These are phyloP conservation scores for Pulicaria dysenterica DNA, from an alignment of 129 eudicot species.

Conservation along the genomic window DNA sequence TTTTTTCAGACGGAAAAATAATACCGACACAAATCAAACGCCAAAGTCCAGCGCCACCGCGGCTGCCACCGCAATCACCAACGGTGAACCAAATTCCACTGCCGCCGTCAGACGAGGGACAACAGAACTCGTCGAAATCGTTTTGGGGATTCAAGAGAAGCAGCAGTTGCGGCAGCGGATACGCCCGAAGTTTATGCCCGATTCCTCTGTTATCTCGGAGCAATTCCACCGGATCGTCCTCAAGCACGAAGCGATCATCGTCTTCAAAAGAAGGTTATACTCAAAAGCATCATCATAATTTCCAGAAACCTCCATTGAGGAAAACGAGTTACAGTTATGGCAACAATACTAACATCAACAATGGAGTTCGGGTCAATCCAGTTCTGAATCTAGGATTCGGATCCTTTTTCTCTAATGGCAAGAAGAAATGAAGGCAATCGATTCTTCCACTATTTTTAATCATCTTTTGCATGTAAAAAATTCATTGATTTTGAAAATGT, in stretches of 20 bases:
- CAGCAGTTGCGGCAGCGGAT: slow-evolving; percentile 73
- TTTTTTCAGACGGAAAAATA: slow-evolving; percentile 35
- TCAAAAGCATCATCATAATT: slow-evolving; percentile 38
- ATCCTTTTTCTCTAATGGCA: slow-evolving; percentile 62
- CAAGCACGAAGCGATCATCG: slow-evolving; percentile 44
- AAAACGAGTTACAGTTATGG: slow-evolving; percentile 36
- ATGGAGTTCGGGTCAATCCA: slow-evolving; percentile 55
- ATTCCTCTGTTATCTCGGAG: slow-evolving; percentile 71
- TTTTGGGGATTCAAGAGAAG: slow-evolving; percentile 84
- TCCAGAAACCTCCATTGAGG: slow-evolving; percentile 82
- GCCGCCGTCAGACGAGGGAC: slow-evolving; percentile 27
- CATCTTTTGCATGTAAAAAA: not conserved
- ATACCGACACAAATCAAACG: slow-evolving; percentile 32
- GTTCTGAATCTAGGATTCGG: slow-evolving; percentile 80
- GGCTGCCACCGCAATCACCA: slow-evolving; percentile 28
- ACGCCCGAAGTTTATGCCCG: slow-evolving; percentile 70
- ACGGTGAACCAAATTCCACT: not conserved
- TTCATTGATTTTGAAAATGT: not conserved
- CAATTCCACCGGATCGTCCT: slow-evolving; percentile 78
- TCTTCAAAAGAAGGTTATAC: slow-evolving; percentile 40
- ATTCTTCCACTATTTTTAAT: not conserved
- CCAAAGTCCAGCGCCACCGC: slow-evolving; percentile 2
- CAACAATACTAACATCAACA: slow-evolving; percentile 9
- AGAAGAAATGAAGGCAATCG: slow-evolving; percentile 60
- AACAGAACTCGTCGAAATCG: slow-evolving; percentile 45